phyloP scores from a whole-genome alignment of 1,284 basidiomycete genomes.

The Naganishia sp. region DNA sequence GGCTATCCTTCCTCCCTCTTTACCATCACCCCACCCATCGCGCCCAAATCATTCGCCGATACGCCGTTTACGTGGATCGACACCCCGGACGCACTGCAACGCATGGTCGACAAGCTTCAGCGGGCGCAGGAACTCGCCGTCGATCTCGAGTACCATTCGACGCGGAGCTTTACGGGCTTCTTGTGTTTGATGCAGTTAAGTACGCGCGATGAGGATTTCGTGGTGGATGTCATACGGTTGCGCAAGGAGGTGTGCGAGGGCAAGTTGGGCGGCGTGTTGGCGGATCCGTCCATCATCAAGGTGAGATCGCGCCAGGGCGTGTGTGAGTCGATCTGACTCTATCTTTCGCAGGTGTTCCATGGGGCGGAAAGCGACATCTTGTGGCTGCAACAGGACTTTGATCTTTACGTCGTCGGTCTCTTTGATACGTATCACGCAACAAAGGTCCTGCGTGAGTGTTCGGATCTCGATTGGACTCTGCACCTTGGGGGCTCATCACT shows the following conservation, averaged over 20 bases:
- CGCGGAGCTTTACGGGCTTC: conserved; percentile 80
- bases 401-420: conserved; percentile 86
- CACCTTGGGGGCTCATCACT: conserved; percentile 14
- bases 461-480: too few relatives aligned
- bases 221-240: conserved; percentile 79
- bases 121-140: conserved; percentile 79
- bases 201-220: conserved; percentile 79
- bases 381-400: conserved; percentile 96
- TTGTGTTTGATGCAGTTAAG: conserved; percentile 93
- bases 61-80: conserved; percentile 76
- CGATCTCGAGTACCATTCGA: conserved; percentile 91
- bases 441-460: conserved; percentile 67
- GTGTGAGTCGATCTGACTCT: background rate
- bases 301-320: background rate
- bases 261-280: conserved; percentile 65
- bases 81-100: conserved; percentile 61
- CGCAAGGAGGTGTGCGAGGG: conserved; percentile 67
- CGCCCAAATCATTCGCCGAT: conserved; percentile 62
- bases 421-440: conserved; percentile 98
- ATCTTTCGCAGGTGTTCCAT: conserved; percentile 72
- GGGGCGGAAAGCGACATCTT: conserved; percentile 92
- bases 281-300: conserved; percentile 82
- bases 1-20: conserved; percentile 72
- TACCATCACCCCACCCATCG: conserved; percentile 58
- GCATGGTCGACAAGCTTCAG: conserved; percentile 69